Conservation (phyloP, 2,329 filamentous ascomycete species). For the Penicillium sp. region DNA sequence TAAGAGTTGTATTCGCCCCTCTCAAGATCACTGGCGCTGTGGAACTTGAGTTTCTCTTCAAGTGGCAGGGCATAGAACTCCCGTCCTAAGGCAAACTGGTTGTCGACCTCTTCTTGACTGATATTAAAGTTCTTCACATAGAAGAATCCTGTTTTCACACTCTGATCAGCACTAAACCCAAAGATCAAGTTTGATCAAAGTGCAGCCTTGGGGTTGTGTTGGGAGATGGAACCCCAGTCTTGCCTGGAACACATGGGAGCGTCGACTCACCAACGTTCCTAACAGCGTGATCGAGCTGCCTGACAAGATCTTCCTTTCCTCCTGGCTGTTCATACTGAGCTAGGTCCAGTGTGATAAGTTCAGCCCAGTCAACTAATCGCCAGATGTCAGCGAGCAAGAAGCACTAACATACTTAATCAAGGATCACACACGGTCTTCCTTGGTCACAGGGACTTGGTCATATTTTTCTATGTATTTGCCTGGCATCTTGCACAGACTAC, state of each 20-base stretch:
- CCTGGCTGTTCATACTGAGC: slow-evolving; percentile 53
- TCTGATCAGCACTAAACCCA: not conserved
- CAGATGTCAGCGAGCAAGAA: slow-evolving; percentile 22
- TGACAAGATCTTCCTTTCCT: slow-evolving; percentile 54
- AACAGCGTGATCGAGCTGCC: slow-evolving; percentile 56
- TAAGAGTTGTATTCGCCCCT: slow-evolving; percentile 59
- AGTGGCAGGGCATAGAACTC: slow-evolving; percentile 56
- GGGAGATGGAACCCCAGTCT: not conserved
- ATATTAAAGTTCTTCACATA: slow-evolving; percentile 63
- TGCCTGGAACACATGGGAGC: no score
- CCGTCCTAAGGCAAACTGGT: slow-evolving; percentile 60
- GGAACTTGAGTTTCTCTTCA: slow-evolving; percentile 59
- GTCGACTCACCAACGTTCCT: slow-evolving; percentile 39
- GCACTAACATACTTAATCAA: not conserved
- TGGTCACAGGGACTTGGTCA: slow-evolving; percentile 48
- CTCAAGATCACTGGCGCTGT: slow-evolving; percentile 45
- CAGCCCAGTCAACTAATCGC: slow-evolving; percentile 49
- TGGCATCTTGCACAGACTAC: slow-evolving; percentile 18
- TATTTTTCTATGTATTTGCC: slow-evolving; percentile 39
- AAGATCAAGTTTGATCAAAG: not conserved
- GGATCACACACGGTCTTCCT: slow-evolving; percentile 34
- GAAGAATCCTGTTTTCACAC: slow-evolving; percentile 53
- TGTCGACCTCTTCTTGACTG: slow-evolving; percentile 58
- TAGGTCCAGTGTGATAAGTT: slow-evolving; percentile 58
- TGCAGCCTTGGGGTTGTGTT: not conserved